Evolutionary conservation across 2,329 filamentous ascomycete genomes (phyloP).

Genomic region (Trichophyton rubrum): DNA sequence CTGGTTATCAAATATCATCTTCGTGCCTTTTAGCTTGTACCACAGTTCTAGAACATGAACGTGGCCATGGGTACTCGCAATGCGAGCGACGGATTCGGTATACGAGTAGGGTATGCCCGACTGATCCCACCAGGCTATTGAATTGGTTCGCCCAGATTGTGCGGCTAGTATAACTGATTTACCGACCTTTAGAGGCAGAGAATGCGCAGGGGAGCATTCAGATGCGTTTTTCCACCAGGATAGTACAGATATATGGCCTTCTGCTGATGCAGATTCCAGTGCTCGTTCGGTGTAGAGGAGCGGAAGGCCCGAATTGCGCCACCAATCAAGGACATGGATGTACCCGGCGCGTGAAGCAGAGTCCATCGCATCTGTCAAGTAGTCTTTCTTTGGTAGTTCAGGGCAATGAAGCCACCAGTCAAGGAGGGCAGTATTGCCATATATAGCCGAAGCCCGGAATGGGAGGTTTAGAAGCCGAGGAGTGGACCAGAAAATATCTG

Average conservation of each 20-base stretch:
- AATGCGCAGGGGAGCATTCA: slow-evolving; percentile 42
- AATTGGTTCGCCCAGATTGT: slow-evolving; percentile 64
- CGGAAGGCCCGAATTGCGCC: slow-evolving; percentile 67
- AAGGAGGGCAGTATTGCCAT: slow-evolving; percentile 69
- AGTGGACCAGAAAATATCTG: slow-evolving; percentile 72
- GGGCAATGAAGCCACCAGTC: slow-evolving; percentile 83
- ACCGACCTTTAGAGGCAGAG: slow-evolving; percentile 59
- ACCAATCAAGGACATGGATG: slow-evolving; percentile 78
- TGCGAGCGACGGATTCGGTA: slow-evolving; percentile 68
- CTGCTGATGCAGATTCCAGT: slow-evolving; percentile 73
- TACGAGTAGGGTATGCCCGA: slow-evolving; percentile 69
- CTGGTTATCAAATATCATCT: slow-evolving; percentile 70
- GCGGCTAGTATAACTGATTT: slow-evolving; percentile 74
- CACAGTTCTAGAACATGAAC: slow-evolving; percentile 74
- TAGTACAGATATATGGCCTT: slow-evolving; percentile 72
- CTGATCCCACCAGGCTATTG: slow-evolving; percentile 77
- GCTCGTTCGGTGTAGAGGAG: slow-evolving; percentile 78
- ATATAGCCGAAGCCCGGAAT: slow-evolving; percentile 77
- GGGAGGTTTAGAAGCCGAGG: slow-evolving; percentile 71
- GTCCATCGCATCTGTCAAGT: slow-evolving; percentile 73
- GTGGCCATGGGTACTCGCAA: slow-evolving; percentile 74
- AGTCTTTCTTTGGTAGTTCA: slow-evolving; percentile 74
- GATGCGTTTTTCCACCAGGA: slow-evolving; percentile 83
- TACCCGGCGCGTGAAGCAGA: slow-evolving; percentile 77
- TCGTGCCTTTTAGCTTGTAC: slow-evolving; percentile 60